Evolutionary conservation across 305 asterid species (phyloP).

Genomic region (Solanum hybrid): DNA sequence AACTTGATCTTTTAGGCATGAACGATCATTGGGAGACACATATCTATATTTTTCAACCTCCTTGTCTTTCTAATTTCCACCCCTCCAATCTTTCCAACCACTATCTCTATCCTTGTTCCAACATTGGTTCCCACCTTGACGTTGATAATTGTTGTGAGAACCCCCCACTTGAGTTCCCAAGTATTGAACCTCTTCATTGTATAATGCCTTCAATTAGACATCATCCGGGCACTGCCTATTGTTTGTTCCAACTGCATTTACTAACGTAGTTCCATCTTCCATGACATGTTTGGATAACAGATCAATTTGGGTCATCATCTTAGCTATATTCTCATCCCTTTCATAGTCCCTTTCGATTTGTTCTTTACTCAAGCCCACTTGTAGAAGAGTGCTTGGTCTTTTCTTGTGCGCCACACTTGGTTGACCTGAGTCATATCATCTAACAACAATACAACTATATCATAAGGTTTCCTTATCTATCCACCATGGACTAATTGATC

Average conservation of each 20-base stretch:
- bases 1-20: not conserved
- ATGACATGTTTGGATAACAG: not conserved
- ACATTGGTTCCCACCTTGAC: not conserved
- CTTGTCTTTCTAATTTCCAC: not conserved
- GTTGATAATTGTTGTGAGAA: not conserved
- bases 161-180: not conserved
- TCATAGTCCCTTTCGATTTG: not conserved
- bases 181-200: not conserved
- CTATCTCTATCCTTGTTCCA: not conserved
- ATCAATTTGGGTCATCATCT: not conserved
- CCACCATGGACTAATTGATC: not conserved
- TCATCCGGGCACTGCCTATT: not conserved
- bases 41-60: not conserved
- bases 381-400: not conserved
- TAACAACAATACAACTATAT: not conserved
- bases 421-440: not conserved
- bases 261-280: not conserved
- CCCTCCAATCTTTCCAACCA: not conserved
- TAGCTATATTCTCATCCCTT: not conserved
- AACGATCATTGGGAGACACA: not conserved
- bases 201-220: not conserved
- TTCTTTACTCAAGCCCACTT: too few species aligned
- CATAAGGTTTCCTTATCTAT: not conserved
- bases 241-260: not conserved
- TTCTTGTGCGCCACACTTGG: not conserved